Percentiles rank a stretch among this genome's conserved stretches.
phyloP scores from a whole-genome alignment of 345 rosid genomes.

The Linum lewisii region DNA sequence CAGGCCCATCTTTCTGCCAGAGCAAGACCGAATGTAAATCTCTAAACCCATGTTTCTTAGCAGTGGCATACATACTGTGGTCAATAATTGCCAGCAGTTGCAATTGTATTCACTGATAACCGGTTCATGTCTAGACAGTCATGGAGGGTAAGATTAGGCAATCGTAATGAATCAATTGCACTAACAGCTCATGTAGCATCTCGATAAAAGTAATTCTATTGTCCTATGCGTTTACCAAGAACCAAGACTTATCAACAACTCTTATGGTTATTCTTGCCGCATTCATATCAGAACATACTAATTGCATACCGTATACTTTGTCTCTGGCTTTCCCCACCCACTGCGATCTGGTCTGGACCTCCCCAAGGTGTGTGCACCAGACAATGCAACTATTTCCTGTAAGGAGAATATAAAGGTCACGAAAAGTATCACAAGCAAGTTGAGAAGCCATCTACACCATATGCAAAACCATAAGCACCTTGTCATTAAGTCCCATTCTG shows the following conservation, averaged over 20 bases:
- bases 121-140: slow-evolving; percentile 1
- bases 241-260: no score
- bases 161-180: no score
- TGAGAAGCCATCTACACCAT: slow-evolving; percentile 1
- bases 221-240: not conserved
- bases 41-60: not conserved
- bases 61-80: no score
- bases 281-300: not conserved
- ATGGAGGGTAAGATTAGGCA: no score
- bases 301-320: slow-evolving; percentile 74
- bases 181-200: no score
- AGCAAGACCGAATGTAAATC: slow-evolving; percentile 13
- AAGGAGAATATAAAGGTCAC: slow-evolving; percentile 4
- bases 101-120: not conserved
- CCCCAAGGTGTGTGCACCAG: slow-evolving; percentile 96
- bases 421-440: slow-evolving; percentile 4
- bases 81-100: not conserved
- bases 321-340: slow-evolving; percentile 94
- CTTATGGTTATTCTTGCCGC: no score
- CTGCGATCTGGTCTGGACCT: slow-evolving; percentile 94
- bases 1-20: slow-evolving; percentile 86
- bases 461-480: slow-evolving; percentile 28
- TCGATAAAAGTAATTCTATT: no score
- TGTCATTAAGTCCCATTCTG: slow-evolving; percentile 89
- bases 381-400: slow-evolving; percentile 89